Evolutionary conservation across 2,329 filamentous ascomycete species (phyloP).

Genomic region (Aspergillus fischeri): DNA sequence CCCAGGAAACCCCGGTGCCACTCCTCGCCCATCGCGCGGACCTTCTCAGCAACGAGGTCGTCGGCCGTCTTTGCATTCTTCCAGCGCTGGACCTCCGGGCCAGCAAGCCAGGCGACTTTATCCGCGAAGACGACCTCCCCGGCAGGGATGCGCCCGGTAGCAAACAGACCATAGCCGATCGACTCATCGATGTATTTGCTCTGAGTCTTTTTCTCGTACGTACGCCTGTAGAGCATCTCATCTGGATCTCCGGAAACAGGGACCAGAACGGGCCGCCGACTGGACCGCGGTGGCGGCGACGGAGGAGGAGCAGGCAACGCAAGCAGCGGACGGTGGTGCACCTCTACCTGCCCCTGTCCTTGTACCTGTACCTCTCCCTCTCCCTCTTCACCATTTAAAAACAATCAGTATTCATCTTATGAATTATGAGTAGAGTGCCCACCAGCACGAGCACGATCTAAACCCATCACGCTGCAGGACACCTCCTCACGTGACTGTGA

Average conservation of each 20-base stretch:
- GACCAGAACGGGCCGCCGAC: background rate
- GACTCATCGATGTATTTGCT: conserved; percentile 1
- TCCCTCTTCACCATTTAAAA: background rate
- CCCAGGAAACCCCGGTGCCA: conserved; percentile 7
- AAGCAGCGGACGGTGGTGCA: background rate
- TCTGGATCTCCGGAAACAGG: background rate
- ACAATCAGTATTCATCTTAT: no score
- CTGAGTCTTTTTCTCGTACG: background rate
- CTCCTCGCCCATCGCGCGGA: conserved; percentile 6
- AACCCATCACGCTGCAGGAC: background rate
- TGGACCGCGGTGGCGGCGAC: background rate
- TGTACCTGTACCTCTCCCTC: background rate
- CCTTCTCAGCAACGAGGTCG: conserved; percentile 6
- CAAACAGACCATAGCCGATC: conserved; percentile 9
- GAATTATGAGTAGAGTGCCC: background rate
- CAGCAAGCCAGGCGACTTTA: background rate
- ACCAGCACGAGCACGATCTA: background rate
- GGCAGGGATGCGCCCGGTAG: conserved; percentile 6
- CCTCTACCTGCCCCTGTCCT: background rate
- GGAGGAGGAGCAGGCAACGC: background rate
- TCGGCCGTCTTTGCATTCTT: background rate
- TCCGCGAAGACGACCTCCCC: conserved; percentile 11
- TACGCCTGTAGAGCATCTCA: background rate
- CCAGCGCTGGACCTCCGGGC: background rate
- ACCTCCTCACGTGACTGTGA: conserved; percentile 15